A percentile compares a stretch with the other conserved stretches of the same genome.
These are phyloP conservation scores for Aspergillus felis DNA, from an alignment of 2,329 filamentous ascomycete genomes.

Conservation along the genomic window DNA sequence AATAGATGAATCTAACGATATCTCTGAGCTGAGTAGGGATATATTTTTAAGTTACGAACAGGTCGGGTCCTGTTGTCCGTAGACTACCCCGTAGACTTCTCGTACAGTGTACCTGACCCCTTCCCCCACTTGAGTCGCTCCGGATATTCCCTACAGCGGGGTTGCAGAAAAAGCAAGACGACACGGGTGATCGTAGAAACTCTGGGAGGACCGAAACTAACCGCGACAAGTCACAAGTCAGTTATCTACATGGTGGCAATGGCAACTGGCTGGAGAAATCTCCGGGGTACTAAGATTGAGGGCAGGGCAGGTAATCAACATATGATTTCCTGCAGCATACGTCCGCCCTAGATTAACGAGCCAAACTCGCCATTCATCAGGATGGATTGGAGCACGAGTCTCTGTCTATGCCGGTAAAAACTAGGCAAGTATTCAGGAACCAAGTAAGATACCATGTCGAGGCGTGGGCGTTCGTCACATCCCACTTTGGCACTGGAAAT, in stretches of 20 bases:
- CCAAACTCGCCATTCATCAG: background rate
- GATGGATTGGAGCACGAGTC: background rate
- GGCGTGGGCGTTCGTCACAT: background rate
- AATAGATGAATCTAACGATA: background rate
- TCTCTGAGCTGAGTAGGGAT: background rate
- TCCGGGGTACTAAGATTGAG: background rate
- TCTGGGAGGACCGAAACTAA: background rate
- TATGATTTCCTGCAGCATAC: too few relatives aligned
- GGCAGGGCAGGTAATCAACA: too few relatives aligned
- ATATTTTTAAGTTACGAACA: background rate
- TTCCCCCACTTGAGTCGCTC: conserved; percentile 5
- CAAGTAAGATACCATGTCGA: background rate
- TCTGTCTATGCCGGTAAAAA: background rate
- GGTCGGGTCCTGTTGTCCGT: background rate
- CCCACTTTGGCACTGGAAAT: background rate
- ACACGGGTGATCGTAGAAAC: background rate
- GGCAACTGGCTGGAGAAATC: background rate
- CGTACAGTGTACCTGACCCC: background rate
- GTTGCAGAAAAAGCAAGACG: conserved; percentile 2
- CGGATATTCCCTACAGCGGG: conserved; percentile 15
- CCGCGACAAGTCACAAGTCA: background rate
- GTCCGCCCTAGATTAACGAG: background rate
- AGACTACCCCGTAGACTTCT: background rate
- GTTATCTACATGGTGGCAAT: background rate
- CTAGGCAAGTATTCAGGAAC: background rate